Evolutionary conservation across 169 alveolate species (phyloP), one percentile per base, ranked within the genome.

Genomic region (Plasmodium cynomolgi): DNA sequence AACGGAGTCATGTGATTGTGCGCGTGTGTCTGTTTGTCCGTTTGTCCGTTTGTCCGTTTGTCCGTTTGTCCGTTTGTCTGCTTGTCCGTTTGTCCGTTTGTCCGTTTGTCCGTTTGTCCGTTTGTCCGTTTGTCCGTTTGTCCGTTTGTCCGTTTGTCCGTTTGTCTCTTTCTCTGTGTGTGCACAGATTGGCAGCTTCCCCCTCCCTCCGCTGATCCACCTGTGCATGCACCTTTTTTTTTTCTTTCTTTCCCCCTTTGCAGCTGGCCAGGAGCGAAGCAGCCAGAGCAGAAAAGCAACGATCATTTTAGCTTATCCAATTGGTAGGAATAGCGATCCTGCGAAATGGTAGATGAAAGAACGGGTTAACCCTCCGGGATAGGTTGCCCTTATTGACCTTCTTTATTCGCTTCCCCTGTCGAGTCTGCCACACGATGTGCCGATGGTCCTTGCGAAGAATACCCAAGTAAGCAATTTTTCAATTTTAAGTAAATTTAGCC

Each of bases 211-310:
- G 15, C 75, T 62, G 29, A 47, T 47, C 47, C 56, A 80, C 23
- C 7, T 34, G 31, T 81, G 41, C 39, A 77, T 77, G 0, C 34
- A 23, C 17, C 15, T 81, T 44, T 44, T 23, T 41, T 0, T 17
- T 41, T 33, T 80, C 26, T 4, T 75, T 20, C 9, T 41, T 47
- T 80, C 33, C 11, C 31, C 34, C 56, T 33, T 68, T 29, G n/a
- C 77, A 68, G 77, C 37, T 68, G 77, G 77, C 77, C 77, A 8
- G 77, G 39, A 9, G 77, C 77, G 41, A 68, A 68, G 37, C 77
- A 20, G 77, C 75, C 75, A 8, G 75, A 62, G 33, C 75, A n/a
- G 75, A 26, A 62, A 5, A 47, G n/a, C 75, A 4, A 31, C 75
- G 33, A 23, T n/a, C 29, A 62, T 1, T 62, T 62, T 9, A 62